phyloP scores from a whole-genome alignment of 768 basidiomycete species.

The Phanerodontia chrysosporium region DNA sequence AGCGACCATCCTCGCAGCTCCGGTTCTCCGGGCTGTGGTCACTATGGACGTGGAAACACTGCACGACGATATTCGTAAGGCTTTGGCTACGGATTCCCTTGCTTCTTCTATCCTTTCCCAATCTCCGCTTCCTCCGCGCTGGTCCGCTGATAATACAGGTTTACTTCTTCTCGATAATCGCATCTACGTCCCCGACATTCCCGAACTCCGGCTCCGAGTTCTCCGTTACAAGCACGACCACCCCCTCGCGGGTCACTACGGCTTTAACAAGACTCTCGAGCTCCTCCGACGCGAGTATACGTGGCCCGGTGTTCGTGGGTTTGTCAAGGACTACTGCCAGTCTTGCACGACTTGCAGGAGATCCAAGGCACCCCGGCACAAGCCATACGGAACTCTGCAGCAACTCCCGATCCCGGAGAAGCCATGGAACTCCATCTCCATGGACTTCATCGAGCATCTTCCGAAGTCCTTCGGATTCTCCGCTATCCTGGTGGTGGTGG shows the following conservation, averaged over 20 bases:
- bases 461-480: conserved; percentile 17
- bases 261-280: conserved; percentile 29
- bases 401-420: conserved; percentile 26
- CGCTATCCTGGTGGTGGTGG: conserved; percentile 16
- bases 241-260: conserved; percentile 37
- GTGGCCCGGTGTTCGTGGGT: conserved; percentile 31
- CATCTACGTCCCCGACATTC: conserved; percentile 28
- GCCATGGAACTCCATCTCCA: conserved; percentile 17
- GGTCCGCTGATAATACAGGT: conserved; percentile 8
- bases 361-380: conserved; percentile 24
- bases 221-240: conserved; percentile 33
- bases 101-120: conserved; percentile 18
- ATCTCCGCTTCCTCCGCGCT: conserved; percentile 13
- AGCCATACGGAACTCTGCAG: conserved; percentile 27
- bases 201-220: conserved; percentile 25
- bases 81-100: conserved; percentile 14
- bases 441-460: conserved; percentile 21
- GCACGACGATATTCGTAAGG: conserved; percentile 16
- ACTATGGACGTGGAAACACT: conserved; percentile 19
- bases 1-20: not conserved
- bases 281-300: conserved; percentile 33
- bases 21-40: conserved; percentile 9
- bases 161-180: conserved; percentile 23
- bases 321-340: conserved; percentile 28
- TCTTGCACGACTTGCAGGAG: conserved; percentile 27